Evolutionary conservation across 1,139 yeast species (phyloP), one percentile per base, ranked within the genome.

Genomic region (Debaryomycetaceae sp.): DNA sequence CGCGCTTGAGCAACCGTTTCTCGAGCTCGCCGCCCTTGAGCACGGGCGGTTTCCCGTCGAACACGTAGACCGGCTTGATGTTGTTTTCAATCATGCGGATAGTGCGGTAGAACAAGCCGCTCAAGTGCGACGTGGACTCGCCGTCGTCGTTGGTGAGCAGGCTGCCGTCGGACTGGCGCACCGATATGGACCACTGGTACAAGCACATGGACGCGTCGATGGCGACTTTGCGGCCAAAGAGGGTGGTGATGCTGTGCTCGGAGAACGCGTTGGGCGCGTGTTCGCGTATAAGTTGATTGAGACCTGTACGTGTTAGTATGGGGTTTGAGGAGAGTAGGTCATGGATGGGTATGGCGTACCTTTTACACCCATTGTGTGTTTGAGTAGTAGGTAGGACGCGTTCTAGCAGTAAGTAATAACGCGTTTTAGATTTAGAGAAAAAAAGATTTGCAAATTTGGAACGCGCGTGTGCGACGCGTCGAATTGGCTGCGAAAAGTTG

Each of bases 31-130:
- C 95, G 25, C 94, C 83, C 56, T 90, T 90, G 55, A 90, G 56
- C 7, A 78, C 85, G 1, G 94, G 94, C 12, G 95, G 97, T 45
- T 82, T 86, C 20, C 98, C 98, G 51, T 90, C 98, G 54, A 90
- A 90, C 5, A 92, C 97, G 47, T 86, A 90, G 21, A 87, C 81
- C 2, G 99, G 99, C 51, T 90, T 90, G 45, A 92, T 76, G 14
- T 96, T 95, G 45, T 82, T 75, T 40, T 81, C 95, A 8, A 87
- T 81, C 66, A 90, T 71, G 33, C 95, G 61, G 30, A 90, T 66
- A 1, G 98, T 92, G 35, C 98, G 64, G 52, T 90, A 87, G 51
- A 90, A 90, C 68, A 90, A 79, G 2, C 98, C 99, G 77, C 86
- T 85, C 38, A 92, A 55, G 52, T 90, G 99, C 1, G 92, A 83